phyloP scores from a whole-genome alignment of 108 stramenopile species.

The Fistulifera pelliculosa region DNA sequence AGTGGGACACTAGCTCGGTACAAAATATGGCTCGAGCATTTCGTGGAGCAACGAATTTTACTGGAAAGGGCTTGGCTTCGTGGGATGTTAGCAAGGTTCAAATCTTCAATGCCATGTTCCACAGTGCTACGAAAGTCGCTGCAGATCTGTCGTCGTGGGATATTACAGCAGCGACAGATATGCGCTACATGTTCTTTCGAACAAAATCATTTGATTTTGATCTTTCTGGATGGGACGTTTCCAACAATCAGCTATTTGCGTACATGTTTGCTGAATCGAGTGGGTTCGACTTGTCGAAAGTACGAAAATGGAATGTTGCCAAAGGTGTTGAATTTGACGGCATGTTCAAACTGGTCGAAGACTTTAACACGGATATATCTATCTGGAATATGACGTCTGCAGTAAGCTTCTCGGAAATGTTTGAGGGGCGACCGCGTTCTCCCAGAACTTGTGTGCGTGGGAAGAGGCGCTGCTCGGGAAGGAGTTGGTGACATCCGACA shows the following conservation, averaged over 20 bases:
- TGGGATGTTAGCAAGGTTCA: constrained; percentile 29
- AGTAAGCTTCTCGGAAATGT: constrained; percentile 4
- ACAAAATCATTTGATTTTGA: background rate
- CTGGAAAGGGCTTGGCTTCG: constrained; percentile 7
- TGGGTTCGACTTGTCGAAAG: constrained; percentile 10
- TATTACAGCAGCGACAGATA: background rate
- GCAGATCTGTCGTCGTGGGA: constrained; percentile 19
- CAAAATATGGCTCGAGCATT: background rate
- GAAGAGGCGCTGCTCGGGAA: constrained; percentile 1
- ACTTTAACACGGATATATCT: constrained; percentile 7
- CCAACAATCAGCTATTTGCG: background rate
- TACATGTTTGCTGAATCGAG: constrained; percentile 1
- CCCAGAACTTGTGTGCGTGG: constrained; percentile 19
- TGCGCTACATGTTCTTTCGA: no score
- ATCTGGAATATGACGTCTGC: constrained; percentile 9
- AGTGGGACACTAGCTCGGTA: constrained; percentile 10
- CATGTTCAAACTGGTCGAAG: constrained; percentile 4
- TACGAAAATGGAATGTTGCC: constrained; percentile 16
- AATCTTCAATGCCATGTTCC: constrained; percentile 24
- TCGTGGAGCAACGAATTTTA: background rate
- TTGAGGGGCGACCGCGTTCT: constrained; percentile 11
- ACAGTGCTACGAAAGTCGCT: constrained; percentile 11
- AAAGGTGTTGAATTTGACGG: constrained; percentile 10
- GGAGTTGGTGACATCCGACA: no score
- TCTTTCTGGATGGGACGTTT: background rate